These are phyloP conservation scores for Raphanus hybrid DNA, from an alignment of 441 rosid genomes.

Conservation along the genomic window DNA sequence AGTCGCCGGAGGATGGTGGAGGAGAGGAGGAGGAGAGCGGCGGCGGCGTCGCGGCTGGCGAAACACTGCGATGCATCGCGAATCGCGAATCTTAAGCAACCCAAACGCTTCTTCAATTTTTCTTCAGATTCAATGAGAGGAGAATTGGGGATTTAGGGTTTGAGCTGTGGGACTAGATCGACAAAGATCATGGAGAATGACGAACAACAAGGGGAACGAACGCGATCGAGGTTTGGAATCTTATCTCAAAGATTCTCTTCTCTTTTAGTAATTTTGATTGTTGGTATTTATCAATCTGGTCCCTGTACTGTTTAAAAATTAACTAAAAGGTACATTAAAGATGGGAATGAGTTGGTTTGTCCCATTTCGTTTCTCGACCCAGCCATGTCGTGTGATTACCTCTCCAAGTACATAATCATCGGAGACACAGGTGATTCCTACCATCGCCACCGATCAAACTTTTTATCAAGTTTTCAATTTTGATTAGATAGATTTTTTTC, in stretches of 20 bases:
- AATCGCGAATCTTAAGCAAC: conserved; percentile 5
- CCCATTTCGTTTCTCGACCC: too few species aligned
- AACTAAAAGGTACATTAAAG: too few species aligned
- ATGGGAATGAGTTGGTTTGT: too few species aligned
- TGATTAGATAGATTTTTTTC: conserved; percentile 20
- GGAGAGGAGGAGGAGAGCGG: conserved; percentile 35
- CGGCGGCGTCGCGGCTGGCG: conserved; percentile 36
- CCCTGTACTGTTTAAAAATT: too few species aligned
- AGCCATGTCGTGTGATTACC: conserved; percentile 22
- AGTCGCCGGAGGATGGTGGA: conserved; percentile 53
- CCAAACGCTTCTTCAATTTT: neutral
- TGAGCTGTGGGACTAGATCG: neutral
- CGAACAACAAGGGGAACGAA: too few species aligned
- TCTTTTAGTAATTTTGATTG: too few species aligned
- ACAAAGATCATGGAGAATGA: neutral
- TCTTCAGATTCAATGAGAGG: neutral
- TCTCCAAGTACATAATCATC: conserved; percentile 84
- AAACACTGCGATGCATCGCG: conserved; percentile 40
- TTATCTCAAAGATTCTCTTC: too few species aligned
- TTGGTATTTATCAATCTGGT: too few species aligned
- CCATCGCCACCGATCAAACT: neutral
- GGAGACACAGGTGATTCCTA: conserved; percentile 67
- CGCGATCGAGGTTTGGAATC: too few species aligned
- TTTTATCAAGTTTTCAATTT: neutral
- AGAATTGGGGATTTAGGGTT: too few species aligned